A percentile compares a stretch with the other conserved stretches of the same genome.
Evolutionary conservation across 1,139 yeast genomes (phyloP).

Genomic region (Yamadazyma kanchanaburiensis): DNA sequence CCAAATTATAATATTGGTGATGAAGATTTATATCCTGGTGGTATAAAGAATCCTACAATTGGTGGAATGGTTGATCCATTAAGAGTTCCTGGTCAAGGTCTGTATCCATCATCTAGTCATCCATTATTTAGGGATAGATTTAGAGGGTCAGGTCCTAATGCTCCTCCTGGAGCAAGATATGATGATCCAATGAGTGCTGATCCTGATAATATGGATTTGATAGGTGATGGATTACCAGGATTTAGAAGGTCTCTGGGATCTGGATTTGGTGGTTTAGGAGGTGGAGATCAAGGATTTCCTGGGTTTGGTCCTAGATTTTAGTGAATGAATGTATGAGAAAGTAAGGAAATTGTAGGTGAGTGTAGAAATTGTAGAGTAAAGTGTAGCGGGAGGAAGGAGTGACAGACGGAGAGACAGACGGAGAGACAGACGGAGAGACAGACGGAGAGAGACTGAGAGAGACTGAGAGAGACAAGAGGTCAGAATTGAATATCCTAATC

Average conservation of each 20-base stretch:
- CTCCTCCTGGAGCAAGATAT: constrained; percentile 51
- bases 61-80: constrained; percentile 25
- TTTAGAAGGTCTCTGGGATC: constrained; percentile 18
- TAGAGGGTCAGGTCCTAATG: constrained; percentile 20
- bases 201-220: constrained; percentile 35
- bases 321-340: no score
- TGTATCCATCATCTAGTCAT: constrained; percentile 51
- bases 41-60: constrained; percentile 27
- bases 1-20: constrained; percentile 32
- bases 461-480: no score
- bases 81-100: constrained; percentile 36
- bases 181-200: constrained; percentile 50
- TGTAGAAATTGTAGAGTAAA: no score
- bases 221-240: constrained; percentile 51
- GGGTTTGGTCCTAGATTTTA: constrained; percentile 1
- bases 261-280: constrained; percentile 8
- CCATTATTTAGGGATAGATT: constrained; percentile 37
- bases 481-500: no score
- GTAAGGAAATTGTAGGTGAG: no score
- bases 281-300: constrained; percentile 7
- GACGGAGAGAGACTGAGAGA: no score
- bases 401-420: no score
- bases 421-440: no score
- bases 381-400: no score
- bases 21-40: constrained; percentile 51